Conservation (phyloP, 2,329 filamentous ascomycete species). For the Metarhizium guizhouense region DNA sequence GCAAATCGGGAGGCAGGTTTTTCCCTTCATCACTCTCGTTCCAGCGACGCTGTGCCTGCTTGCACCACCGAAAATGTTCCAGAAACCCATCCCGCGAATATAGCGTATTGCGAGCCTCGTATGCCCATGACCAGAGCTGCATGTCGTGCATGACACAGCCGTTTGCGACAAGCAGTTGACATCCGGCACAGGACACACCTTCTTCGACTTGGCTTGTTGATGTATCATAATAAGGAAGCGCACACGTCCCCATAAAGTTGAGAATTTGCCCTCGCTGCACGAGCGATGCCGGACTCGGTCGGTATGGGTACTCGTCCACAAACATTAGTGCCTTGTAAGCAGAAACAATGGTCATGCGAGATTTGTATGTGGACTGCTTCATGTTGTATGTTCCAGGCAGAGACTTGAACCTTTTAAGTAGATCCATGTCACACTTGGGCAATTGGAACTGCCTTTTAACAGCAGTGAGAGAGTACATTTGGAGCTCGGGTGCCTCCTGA, state of each 20-base stretch:
- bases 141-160: background rate
- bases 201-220: conserved; percentile 16
- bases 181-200: conserved; percentile 23
- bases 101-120: conserved; percentile 15
- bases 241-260: conserved; percentile 12
- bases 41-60: conserved; percentile 24
- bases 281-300: conserved; percentile 6
- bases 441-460: conserved; percentile 13
- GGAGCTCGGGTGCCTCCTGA: conserved; percentile 11
- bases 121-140: conserved; percentile 3
- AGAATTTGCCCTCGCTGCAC: conserved; percentile 11
- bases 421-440: conserved; percentile 5
- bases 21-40: conserved; percentile 5
- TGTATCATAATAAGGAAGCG: conserved; percentile 11
- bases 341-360: no score
- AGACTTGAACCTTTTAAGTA: background rate
- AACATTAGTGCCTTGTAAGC: no score
- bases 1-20: background rate
- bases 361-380: no score
- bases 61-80: conserved; percentile 24
- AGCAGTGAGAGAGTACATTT: conserved; percentile 12
- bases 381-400: no score
- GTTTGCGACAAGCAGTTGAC: conserved; percentile 14
- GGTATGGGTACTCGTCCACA: background rate
- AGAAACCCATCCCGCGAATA: conserved; percentile 22